A percentile compares a stretch with the other conserved stretches of the same genome.
phyloP scores from a whole-genome alignment of 2,329 filamentous ascomycete species.

The Dothideomycetes sp. region DNA sequence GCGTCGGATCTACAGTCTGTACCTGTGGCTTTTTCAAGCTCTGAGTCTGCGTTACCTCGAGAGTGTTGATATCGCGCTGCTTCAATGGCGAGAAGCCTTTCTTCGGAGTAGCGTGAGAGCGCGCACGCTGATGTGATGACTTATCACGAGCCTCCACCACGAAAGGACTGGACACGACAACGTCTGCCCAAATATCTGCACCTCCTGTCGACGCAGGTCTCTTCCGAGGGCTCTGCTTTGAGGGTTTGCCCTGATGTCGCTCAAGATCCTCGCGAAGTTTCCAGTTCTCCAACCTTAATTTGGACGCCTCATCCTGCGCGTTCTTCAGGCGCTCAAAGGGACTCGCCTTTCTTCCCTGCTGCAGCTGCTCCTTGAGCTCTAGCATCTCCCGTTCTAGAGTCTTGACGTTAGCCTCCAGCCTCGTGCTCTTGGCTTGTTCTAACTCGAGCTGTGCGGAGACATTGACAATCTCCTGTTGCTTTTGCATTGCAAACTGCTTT shows the following conservation, averaged over 20 bases:
- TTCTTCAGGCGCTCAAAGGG: neutral
- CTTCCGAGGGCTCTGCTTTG: neutral
- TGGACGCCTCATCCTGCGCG: slow-evolving; percentile 1
- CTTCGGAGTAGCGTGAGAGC: neutral
- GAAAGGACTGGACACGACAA: slow-evolving; percentile 6
- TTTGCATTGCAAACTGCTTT: slow-evolving; percentile 67
- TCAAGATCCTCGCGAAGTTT: slow-evolving; percentile 4
- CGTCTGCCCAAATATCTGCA: slow-evolving; percentile 6
- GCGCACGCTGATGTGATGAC: neutral
- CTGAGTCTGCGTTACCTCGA: neutral
- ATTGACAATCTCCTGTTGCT: slow-evolving; percentile 60
- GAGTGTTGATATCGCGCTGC: slow-evolving; percentile 6
- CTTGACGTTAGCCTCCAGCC: slow-evolving; percentile 46
- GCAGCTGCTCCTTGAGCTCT: slow-evolving; percentile 24
- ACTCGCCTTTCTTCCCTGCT: neutral
- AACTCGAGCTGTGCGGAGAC: slow-evolving; percentile 55
- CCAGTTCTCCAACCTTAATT: slow-evolving; percentile 1
- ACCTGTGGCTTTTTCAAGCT: neutral
- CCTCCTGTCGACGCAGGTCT: neutral
- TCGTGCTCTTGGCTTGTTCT: slow-evolving; percentile 53
- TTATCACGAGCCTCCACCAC: slow-evolving; percentile 1
- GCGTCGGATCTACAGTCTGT: neutral
- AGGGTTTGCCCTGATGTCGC: neutral
- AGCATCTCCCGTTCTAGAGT: slow-evolving; percentile 50
- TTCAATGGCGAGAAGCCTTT: slow-evolving; percentile 4